phyloP scores from a whole-genome alignment of 129 eudicot species.

The Tagetes erecta region DNA sequence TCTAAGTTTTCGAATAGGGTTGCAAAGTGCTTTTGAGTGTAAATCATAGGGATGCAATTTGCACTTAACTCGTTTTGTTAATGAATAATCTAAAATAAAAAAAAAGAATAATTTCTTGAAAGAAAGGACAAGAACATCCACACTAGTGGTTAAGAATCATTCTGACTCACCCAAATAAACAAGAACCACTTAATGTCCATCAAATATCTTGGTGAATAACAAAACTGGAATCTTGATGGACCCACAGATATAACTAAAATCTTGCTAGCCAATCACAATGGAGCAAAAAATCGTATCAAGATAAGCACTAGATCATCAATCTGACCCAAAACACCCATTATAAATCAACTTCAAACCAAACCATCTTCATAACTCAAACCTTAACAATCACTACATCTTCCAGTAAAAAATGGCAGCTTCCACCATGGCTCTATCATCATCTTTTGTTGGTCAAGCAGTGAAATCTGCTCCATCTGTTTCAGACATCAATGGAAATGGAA shows the following conservation, averaged over 20 bases:
- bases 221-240: not conserved
- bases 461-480: conserved; percentile 32
- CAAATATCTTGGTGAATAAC: conserved; percentile 24
- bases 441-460: conserved; percentile 40
- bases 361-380: conserved; percentile 29
- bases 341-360: conserved; percentile 22
- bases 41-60: too few species aligned
- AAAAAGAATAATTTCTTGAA: not conserved
- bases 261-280: conserved; percentile 29
- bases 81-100: not conserved
- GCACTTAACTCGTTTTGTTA: too few species aligned
- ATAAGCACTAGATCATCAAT: conserved; percentile 30
- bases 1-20: too few species aligned
- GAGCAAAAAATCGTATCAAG: conserved; percentile 35
- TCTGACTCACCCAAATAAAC: conserved; percentile 13
- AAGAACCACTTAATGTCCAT: conserved; percentile 19
- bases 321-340: conserved; percentile 19
- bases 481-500: conserved; percentile 29
- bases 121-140: conserved; percentile 16
- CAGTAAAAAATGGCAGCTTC: conserved; percentile 41
- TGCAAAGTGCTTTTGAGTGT: too few species aligned
- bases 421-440: conserved; percentile 44
- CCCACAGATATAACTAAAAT: conserved; percentile 29
- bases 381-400: conserved; percentile 3
- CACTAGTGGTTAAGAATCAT: conserved; percentile 21